phyloP scores from a whole-genome alignment of 2,329 filamentous ascomycete species.

The Alternaria alternata region DNA sequence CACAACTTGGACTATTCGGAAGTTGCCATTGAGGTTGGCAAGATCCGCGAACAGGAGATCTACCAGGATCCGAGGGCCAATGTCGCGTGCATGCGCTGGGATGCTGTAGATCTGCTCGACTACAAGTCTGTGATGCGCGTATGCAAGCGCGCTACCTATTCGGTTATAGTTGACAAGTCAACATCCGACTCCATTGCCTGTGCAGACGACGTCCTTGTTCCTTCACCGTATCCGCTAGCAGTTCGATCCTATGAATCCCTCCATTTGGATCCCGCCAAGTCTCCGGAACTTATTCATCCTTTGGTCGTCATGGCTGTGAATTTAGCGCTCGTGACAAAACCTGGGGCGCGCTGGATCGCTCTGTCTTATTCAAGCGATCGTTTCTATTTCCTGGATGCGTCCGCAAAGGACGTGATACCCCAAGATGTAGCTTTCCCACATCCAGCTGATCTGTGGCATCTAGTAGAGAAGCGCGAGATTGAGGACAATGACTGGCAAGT shows the following conservation, averaged over 20 bases:
- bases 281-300: constrained; percentile 43
- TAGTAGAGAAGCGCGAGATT: constrained; percentile 46
- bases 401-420: constrained; percentile 17
- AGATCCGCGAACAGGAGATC: constrained; percentile 39
- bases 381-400: constrained; percentile 43
- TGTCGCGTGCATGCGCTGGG: constrained; percentile 40
- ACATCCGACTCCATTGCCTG: constrained; percentile 51
- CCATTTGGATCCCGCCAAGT: constrained; percentile 9
- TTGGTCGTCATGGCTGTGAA: constrained; percentile 52
- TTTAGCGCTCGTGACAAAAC: constrained; percentile 49
- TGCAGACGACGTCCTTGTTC: constrained; percentile 42
- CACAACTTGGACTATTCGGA: constrained; percentile 52
- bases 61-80: constrained; percentile 8
- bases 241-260: constrained; percentile 10
- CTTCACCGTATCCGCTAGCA: constrained; percentile 41
- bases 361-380: constrained; percentile 52
- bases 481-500: constrained; percentile 33
- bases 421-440: constrained; percentile 48
- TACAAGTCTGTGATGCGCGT: constrained; percentile 37
- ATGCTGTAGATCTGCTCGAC: constrained; percentile 47
- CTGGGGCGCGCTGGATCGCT: constrained; percentile 50
- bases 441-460: constrained; percentile 48
- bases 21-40: constrained; percentile 46
- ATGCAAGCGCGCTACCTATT: constrained; percentile 37
- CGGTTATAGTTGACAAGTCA: constrained; percentile 50